phyloP scores from a whole-genome alignment of 306 rosid species.

The Trichosanthes truncata region DNA sequence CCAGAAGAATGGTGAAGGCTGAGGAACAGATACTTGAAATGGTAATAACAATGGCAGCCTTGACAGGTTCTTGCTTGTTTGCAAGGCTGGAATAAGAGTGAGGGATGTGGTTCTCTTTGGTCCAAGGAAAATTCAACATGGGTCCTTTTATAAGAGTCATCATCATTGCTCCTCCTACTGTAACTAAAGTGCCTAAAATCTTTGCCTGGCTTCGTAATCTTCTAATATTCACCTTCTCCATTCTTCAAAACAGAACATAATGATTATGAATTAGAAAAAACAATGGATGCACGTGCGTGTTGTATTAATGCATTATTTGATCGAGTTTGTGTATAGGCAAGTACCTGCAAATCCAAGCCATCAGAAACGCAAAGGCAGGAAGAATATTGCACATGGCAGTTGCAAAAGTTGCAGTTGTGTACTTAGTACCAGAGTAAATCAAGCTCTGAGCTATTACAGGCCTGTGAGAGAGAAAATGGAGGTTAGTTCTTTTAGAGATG shows the following conservation, averaged over 20 bases:
- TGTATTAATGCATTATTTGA: neutral
- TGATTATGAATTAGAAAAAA: neutral
- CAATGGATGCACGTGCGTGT: neutral
- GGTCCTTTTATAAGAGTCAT: constrained; percentile 84
- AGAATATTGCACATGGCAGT: constrained; percentile 42
- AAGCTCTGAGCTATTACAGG: constrained; percentile 54
- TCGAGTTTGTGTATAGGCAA: neutral
- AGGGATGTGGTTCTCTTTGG: constrained; percentile 21
- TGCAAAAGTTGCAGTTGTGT: constrained; percentile 45
- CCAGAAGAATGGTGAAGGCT: constrained; percentile 11
- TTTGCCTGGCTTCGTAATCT: constrained; percentile 65
- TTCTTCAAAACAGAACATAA: constrained; percentile 24
- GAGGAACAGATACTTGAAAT: constrained; percentile 4
- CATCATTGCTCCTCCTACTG: constrained; percentile 84
- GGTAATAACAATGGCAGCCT: constrained; percentile 17
- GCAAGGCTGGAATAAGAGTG: constrained; percentile 14
- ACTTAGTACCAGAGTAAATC: constrained; percentile 39
- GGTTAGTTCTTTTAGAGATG: too few species aligned
- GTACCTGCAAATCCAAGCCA: constrained; percentile 44
- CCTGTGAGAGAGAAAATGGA: constrained; percentile 14
- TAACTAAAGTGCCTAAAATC: constrained; percentile 55
- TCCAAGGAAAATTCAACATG: constrained; percentile 48
- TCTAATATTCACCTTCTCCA: constrained; percentile 78
- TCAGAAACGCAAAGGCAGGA: constrained; percentile 44
- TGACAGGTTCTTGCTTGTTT: constrained; percentile 41